Evolutionary conservation across 106 monocot genomes (phyloP).

Genomic region (Apostasia ramifera): DNA sequence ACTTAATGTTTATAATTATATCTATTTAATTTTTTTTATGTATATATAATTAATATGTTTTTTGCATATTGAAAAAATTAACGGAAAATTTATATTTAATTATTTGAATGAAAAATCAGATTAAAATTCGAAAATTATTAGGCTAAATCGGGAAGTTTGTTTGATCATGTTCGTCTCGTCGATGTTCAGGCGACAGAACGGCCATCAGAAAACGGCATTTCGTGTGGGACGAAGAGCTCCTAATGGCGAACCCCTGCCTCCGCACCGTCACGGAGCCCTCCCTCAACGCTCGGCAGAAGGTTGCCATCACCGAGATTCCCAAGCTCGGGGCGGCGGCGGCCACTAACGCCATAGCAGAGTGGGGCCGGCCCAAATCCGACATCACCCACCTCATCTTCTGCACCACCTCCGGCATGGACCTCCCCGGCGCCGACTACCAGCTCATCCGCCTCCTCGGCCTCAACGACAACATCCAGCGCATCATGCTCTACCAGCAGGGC

Average conservation of each 20-base stretch:
- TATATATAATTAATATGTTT: too few relatives aligned
- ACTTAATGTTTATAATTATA: neutral
- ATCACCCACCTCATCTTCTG: slow-evolving; percentile 13
- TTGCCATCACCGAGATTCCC: neutral
- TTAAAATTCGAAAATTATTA: too few relatives aligned
- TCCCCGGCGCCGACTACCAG: slow-evolving; percentile 14
- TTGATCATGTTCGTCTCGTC: neutral
- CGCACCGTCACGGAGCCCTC: neutral
- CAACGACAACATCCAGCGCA: neutral
- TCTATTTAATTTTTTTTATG: too few relatives aligned
- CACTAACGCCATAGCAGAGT: neutral
- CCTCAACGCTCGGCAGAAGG: slow-evolving; percentile 4
- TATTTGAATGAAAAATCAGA: too few relatives aligned
- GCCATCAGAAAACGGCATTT: neutral
- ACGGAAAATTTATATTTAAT: too few relatives aligned
- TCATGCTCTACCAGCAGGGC: slow-evolving; percentile 11
- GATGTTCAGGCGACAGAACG: neutral
- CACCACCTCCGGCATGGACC: neutral
- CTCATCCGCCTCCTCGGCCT: slow-evolving; percentile 12
- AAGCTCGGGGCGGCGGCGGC: neutral
- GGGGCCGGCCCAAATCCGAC: slow-evolving; percentile 5
- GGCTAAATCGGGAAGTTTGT: too few relatives aligned
- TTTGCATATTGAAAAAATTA: too few relatives aligned
- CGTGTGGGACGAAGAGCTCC: neutral
- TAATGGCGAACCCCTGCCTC: slow-evolving; percentile 1